These are phyloP conservation scores for Cutaneotrichosporon daszewskae DNA, from an alignment of 1,284 basidiomycete genomes.

Conservation along the genomic window DNA sequence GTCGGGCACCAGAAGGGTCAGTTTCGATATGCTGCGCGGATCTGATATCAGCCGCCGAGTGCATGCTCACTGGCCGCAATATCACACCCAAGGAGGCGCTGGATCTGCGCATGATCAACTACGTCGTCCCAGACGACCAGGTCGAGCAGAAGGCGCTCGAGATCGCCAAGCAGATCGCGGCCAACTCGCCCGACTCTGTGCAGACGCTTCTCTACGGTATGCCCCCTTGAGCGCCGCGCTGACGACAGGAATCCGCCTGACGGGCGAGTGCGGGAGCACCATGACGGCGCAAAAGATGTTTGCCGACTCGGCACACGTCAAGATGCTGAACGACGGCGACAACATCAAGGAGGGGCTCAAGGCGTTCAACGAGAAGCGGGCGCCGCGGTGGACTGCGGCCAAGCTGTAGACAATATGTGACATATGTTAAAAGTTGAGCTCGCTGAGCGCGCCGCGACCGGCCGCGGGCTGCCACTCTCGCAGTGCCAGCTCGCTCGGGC, in stretches of 20 bases:
- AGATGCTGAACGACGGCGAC: slow-evolving; percentile 7
- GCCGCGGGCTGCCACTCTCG: too few species aligned
- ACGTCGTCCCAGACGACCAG: slow-evolving; percentile 15
- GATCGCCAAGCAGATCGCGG: slow-evolving; percentile 8
- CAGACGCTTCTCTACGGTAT: slow-evolving; percentile 10
- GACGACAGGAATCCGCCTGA: slow-evolving; percentile 12
- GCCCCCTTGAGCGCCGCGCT: neutral
- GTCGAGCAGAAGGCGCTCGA: slow-evolving; percentile 13
- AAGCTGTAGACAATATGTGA: slow-evolving; percentile 9
- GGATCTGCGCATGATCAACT: slow-evolving; percentile 14
- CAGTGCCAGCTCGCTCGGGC: too few species aligned
- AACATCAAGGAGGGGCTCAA: slow-evolving; percentile 17
- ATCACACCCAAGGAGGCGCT: slow-evolving; percentile 12
- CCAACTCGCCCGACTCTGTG: slow-evolving; percentile 17
- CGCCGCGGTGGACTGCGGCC: slow-evolving; percentile 9
- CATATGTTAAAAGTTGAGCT: too few species aligned
- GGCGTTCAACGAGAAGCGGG: slow-evolving; percentile 15
- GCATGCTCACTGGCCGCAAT: slow-evolving; percentile 13
- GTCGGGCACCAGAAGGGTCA: slow-evolving; percentile 15
- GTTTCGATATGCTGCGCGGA: neutral
- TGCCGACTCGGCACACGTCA: slow-evolving; percentile 7
- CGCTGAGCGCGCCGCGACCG: too few species aligned
- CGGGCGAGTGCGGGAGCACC: slow-evolving; percentile 5
- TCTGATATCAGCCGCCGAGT: slow-evolving; percentile 9
- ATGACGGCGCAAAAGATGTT: slow-evolving; percentile 8